Base-by-base conservation (phyloP, 306 rosid species). In the Lablab purpureus region DNA sequence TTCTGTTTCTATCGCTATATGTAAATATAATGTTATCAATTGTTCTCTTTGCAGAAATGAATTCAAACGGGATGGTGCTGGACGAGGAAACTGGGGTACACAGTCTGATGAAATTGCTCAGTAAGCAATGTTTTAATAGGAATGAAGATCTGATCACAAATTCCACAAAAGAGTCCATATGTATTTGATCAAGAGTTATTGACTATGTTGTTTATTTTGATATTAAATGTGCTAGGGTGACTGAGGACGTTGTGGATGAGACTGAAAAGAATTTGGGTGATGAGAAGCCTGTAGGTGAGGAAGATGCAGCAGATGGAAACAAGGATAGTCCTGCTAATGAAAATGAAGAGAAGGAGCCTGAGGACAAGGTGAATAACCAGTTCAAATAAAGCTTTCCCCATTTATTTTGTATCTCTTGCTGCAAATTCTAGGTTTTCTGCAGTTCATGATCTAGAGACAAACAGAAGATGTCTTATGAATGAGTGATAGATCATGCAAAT, bases 51-150 rank as follows among this genome's bases (percentile, higher is more conserved):
- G 63, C 88, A 95, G 99, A 55, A 84, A 51, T 84, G 98, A 90
- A 54, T 0, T 90, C 80, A 93, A 95, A 47, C 90, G 96, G 2
- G 97, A 91, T 32, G 99, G 99, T 0, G 47, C 94, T 79, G 98
- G 99, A 51, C 91, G 93, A n/a, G 99, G 97, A 11, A 95, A 95
- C 84, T 95, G 99, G 98, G 99, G 98, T 81, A 86, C 92, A 18
- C 80, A 87, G 63, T 10, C 79, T 49, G 96, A 95, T 85, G 99
- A 91, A 59, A 73, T 90, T 90, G 75, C 87, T 49, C 87, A 79
- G 98, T 93, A 90, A 83, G 76, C 17, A 54, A 23, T 58, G 28
- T 17, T 49, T 43, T 34, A n/a, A 28, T 2, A 18, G 14, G 10
- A 19, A 27, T 18, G 10, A 72, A 62, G 36, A 25, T 19, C 34